These are phyloP conservation scores for Pseudozyma tsukubaensis DNA, from an alignment of 1,284 basidiomycete species.

Conservation along the genomic window DNA sequence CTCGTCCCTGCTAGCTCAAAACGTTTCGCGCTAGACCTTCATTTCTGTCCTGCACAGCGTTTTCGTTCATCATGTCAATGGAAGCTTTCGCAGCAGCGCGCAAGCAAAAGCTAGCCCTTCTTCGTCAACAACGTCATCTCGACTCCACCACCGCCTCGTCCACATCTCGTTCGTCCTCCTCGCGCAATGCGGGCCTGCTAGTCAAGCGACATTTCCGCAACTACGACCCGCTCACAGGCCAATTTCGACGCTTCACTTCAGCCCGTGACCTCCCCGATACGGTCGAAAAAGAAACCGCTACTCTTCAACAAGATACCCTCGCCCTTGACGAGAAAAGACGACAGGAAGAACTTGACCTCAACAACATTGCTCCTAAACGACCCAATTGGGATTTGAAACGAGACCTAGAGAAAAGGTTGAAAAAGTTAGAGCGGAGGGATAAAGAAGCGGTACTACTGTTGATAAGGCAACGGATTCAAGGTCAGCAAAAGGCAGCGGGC, in stretches of 20 bases:
- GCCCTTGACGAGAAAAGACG: constrained; percentile 84
- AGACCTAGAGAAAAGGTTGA: constrained; percentile 88
- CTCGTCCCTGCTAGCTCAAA: too few species aligned
- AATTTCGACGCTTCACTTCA: constrained; percentile 70
- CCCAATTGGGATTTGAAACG: constrained; percentile 97
- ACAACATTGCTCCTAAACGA: constrained; percentile 95
- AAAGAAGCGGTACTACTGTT: constrained; percentile 91
- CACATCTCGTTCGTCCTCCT: constrained; percentile 1
- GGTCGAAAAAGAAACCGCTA: constrained; percentile 85
- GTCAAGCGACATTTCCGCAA: constrained; percentile 67
- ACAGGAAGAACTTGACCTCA: constrained; percentile 88
- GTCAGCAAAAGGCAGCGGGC: constrained; percentile 36
- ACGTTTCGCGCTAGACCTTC: too few species aligned
- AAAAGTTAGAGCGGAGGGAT: constrained; percentile 87
- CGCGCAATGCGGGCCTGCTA: constrained; percentile 5
- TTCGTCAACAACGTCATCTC: constrained; percentile 76
- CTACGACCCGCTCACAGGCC: constrained; percentile 67
- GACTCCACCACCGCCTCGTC: constrained; percentile 70
- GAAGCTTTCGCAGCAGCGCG: constrained; percentile 85
- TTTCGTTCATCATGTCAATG: constrained; percentile 67
- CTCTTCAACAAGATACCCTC: constrained; percentile 84
- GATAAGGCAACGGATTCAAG: constrained; percentile 71
- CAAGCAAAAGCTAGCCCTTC: constrained; percentile 83
- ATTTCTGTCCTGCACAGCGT: too few species aligned
- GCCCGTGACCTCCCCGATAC: constrained; percentile 79